Evolutionary conservation across 345 rosid genomes (phyloP).

Genomic region (Lepidium africanum): DNA sequence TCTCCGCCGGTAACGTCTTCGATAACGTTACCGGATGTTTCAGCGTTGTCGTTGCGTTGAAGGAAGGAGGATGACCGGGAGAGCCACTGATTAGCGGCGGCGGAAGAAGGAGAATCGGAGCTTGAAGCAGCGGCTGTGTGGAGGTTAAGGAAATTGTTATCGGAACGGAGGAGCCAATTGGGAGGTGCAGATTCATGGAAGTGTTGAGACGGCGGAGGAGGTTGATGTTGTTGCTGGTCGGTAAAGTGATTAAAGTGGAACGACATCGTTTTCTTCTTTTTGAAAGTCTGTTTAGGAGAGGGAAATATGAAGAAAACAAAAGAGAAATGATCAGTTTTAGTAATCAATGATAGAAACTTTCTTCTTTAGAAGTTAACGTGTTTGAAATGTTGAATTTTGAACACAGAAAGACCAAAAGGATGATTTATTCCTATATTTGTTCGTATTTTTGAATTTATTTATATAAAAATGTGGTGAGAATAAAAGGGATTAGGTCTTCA

Average conservation of each 20-base stretch:
- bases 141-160: constrained; percentile 72
- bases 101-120: constrained; percentile 35
- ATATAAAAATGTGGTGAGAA: not conserved
- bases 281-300: not conserved
- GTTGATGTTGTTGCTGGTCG: constrained; percentile 38
- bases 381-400: constrained; percentile 12
- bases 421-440: not conserved
- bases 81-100: constrained; percentile 60
- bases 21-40: constrained; percentile 33
- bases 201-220: constrained; percentile 32
- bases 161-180: constrained; percentile 74
- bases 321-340: not conserved
- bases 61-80: constrained; percentile 61
- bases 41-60: constrained; percentile 32
- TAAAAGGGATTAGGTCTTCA: not conserved
- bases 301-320: constrained; percentile 12
- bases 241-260: constrained; percentile 70
- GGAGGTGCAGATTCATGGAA: constrained; percentile 40
- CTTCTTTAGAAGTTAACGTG: not conserved
- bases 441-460: not conserved
- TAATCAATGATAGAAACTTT: not conserved
- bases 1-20: constrained; percentile 39
- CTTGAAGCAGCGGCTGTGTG: constrained; percentile 44
- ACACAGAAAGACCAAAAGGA: not conserved
- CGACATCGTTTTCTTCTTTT: constrained; percentile 39